These are phyloP conservation scores for Theobroma cacao DNA, from an alignment of 345 rosid species.

Conservation along the genomic window DNA sequence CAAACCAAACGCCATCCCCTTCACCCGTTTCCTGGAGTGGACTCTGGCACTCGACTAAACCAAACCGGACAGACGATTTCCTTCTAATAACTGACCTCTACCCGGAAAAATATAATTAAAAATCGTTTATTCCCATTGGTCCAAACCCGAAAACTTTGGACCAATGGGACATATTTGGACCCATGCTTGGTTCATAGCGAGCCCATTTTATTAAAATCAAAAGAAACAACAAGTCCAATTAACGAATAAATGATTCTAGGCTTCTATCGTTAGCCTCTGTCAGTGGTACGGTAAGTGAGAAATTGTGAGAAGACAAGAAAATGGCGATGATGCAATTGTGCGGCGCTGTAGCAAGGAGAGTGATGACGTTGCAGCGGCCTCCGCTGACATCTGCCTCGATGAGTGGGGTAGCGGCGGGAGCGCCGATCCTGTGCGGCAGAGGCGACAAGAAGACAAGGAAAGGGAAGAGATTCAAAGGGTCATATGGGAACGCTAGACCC, in stretches of 20 bases:
- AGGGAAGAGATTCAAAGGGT: constrained; percentile 90
- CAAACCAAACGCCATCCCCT: constrained; percentile 14
- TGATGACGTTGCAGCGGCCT: constrained; percentile 39
- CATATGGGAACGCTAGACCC: constrained; percentile 83
- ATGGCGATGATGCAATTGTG: constrained; percentile 68
- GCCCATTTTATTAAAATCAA: background rate
- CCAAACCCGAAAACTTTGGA: background rate
- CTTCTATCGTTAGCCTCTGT: background rate
- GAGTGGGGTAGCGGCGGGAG: constrained; percentile 23
- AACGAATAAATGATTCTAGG: background rate
- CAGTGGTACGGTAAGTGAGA: background rate
- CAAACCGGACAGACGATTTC: background rate
- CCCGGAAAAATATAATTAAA: background rate
- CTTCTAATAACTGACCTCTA: background rate
- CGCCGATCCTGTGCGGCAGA: constrained; percentile 67
- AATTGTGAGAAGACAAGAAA: background rate
- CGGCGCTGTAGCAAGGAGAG: constrained; percentile 54
- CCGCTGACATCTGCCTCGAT: constrained; percentile 11
- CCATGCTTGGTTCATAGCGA: background rate
- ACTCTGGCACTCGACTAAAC: background rate
- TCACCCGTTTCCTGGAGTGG: constrained; percentile 16
- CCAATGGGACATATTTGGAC: background rate
- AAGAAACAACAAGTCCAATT: background rate
- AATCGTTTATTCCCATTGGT: no score
- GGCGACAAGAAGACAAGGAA: constrained; percentile 93